Conservation (phyloP, 352 stramenopile genomes). For the Peronospora farinosa region DNA sequence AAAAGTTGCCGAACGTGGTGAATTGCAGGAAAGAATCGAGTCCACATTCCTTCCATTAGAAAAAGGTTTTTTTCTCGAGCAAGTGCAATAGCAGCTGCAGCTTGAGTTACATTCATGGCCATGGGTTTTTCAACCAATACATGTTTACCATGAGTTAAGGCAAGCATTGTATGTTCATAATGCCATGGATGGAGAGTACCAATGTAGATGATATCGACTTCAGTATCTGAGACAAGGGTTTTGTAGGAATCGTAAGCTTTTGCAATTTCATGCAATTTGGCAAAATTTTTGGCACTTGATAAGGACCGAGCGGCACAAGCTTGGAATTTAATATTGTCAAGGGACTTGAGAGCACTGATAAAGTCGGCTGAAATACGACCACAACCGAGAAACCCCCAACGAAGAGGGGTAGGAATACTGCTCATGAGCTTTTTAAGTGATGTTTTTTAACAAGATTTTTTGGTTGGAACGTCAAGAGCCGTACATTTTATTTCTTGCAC, state of each 20-base stretch:
- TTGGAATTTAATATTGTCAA: constrained; percentile 28
- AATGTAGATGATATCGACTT: constrained; percentile 91
- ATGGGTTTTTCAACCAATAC: constrained; percentile 92
- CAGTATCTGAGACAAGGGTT: constrained; percentile 60
- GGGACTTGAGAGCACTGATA: constrained; percentile 33
- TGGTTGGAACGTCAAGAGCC: too few species aligned
- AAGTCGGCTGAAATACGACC: constrained; percentile 64
- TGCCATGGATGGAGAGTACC: constrained; percentile 87
- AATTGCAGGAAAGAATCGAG: constrained; percentile 75
- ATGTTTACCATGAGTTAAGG: constrained; percentile 83
- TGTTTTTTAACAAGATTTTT: too few species aligned
- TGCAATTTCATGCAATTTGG: constrained; percentile 26
- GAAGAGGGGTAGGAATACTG: constrained; percentile 15
- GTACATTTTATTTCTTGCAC: too few species aligned
- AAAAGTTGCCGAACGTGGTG: constrained; percentile 59
- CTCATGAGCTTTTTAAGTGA: not conserved
- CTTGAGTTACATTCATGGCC: constrained; percentile 79
- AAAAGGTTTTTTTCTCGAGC: constrained; percentile 68
- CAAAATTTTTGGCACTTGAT: constrained; percentile 41
- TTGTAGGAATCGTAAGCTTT: constrained; percentile 81
- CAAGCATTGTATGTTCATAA: constrained; percentile 64
- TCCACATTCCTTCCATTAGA: constrained; percentile 84
- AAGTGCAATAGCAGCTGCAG: constrained; percentile 51
- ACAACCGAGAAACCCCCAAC: constrained; percentile 67
- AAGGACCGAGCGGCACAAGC: constrained; percentile 53